Evolutionary conservation across 129 eudicot genomes (phyloP), one percentile per base, ranked within the genome.

Genomic region (Lonicera japonica): DNA sequence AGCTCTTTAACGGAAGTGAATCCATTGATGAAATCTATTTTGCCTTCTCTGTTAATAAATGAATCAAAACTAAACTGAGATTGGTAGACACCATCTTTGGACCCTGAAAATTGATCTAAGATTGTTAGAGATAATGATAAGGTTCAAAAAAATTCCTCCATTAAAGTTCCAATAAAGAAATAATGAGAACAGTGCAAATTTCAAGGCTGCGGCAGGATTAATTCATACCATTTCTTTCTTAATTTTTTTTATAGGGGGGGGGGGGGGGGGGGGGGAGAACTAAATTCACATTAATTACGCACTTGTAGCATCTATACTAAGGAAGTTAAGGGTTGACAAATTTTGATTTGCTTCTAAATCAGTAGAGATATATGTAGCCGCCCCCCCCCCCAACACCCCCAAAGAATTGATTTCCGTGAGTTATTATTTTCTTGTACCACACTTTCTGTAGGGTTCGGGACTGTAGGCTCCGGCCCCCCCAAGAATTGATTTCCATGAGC

Each of bases 221-320:
- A n/a, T n/a, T n/a, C n/a, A n/a, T n/a, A n/a, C n/a, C n/a, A n/a
- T n/a, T n/a, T n/a, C n/a, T n/a, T n/a, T n/a, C n/a, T n/a, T n/a
- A n/a, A n/a, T n/a, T n/a, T n/a, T n/a, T n/a, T n/a, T n/a, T n/a
- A n/a, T n/a, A n/a, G n/a, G n/a, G n/a, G n/a, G n/a, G n/a, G n/a
- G n/a, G n/a, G n/a, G n/a, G n/a, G n/a, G n/a, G n/a, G n/a, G n/a
- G n/a, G n/a, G 10, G 5, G 10, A 52, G 3, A 52, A 18, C 23
- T 36, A 21, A 47, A 24, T 24, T 61, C n/a, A n/a, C n/a, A n/a
- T n/a, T n/a, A n/a, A n/a, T n/a, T n/a, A n/a, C n/a, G n/a, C n/a
- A n/a, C n/a, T 91, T 64, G 78, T 54, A 58, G 71, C 77, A 55
- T 65, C 65, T 24, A 70, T 18, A 63, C 70, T 70, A 24, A 4